phyloP scores from a whole-genome alignment of 2,329 filamentous ascomycete species.

The Alternaria brassicicola region DNA sequence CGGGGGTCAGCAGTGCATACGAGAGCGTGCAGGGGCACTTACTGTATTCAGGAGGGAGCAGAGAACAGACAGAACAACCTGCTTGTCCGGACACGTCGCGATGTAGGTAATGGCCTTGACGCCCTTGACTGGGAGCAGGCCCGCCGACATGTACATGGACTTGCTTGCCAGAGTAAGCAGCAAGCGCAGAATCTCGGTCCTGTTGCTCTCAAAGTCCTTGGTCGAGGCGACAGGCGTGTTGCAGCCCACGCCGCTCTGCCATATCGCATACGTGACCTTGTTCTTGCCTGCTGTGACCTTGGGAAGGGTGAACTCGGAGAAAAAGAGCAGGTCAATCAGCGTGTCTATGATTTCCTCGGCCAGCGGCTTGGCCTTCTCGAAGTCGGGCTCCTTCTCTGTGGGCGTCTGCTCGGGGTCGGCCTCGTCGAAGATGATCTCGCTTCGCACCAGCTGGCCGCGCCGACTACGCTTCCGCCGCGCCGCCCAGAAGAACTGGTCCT shows the following conservation, averaged over 20 bases:
- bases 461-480: slow-evolving; percentile 67
- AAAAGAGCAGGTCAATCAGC: slow-evolving; percentile 87
- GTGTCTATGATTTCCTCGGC: slow-evolving; percentile 94
- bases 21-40: slow-evolving; percentile 46
- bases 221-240: slow-evolving; percentile 86
- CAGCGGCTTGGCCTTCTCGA: slow-evolving; percentile 82
- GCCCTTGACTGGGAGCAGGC: slow-evolving; percentile 79
- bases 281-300: slow-evolving; percentile 71
- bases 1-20: slow-evolving; percentile 22
- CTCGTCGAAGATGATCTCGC: slow-evolving; percentile 86
- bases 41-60: slow-evolving; percentile 95
- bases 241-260: slow-evolving; percentile 97
- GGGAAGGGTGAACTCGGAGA: slow-evolving; percentile 85
- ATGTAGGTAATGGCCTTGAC: slow-evolving; percentile 87
- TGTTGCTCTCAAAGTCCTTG: slow-evolving; percentile 90
- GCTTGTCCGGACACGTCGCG: slow-evolving; percentile 86
- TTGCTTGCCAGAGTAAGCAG: slow-evolving; percentile 86
- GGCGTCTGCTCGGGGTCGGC: slow-evolving; percentile 60
- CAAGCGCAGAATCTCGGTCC: slow-evolving; percentile 85
- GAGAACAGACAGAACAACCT: slow-evolving; percentile 84
- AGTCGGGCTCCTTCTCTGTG: slow-evolving; percentile 63
- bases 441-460: slow-evolving; percentile 54
- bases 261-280: slow-evolving; percentile 92
- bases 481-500: slow-evolving; percentile 92
- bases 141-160: slow-evolving; percentile 90